A percentile compares a stretch with the other conserved stretches of the same genome.
These are phyloP conservation scores for Pleurotus eryngii DNA, from an alignment of 768 basidiomycete species.

Conservation along the genomic window DNA sequence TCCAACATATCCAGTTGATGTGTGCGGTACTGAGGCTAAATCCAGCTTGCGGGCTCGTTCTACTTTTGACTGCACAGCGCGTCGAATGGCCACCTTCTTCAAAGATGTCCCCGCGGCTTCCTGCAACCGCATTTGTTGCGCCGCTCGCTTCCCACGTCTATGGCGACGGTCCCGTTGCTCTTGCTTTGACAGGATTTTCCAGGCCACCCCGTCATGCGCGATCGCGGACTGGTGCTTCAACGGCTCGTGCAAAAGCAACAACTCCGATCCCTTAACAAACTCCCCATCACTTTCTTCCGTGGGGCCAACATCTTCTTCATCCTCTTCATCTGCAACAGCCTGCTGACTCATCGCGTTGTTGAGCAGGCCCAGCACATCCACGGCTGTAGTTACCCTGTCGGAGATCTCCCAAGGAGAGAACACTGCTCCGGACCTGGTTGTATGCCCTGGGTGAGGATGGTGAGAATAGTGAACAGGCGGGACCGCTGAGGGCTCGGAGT, in stretches of 20 bases:
- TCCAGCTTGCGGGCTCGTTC: neutral
- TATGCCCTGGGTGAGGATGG: neutral
- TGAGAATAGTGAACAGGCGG: neutral
- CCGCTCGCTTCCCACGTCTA: neutral
- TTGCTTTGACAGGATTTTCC: neutral
- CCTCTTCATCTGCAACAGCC: neutral
- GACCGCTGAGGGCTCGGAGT: neutral
- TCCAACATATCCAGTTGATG: neutral
- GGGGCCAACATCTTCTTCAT: neutral
- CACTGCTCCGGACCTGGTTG: neutral
- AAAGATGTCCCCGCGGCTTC: neutral
- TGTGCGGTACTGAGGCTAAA: neutral
- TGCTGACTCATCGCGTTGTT: neutral
- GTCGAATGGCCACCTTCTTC: neutral
- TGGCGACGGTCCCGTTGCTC: neutral
- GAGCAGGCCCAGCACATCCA: neutral
- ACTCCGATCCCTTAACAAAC: too few species aligned
- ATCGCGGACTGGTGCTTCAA: too few species aligned
- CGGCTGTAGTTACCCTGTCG: neutral
- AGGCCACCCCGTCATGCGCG: too few species aligned
- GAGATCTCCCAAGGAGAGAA: neutral
- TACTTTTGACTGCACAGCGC: neutral
- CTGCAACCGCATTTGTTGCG: neutral
- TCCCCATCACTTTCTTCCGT: too few species aligned
- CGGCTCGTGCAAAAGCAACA: too few species aligned